Conservation (phyloP, 176 grass and related monocot genomes). For the sorghum (Sorghum bicolor) region Sorghum_bicolor_NCBIv3 NC_012876.2:55201501-55202000, state of each 20-base stretch:
- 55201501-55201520: slow-evolving; percentile 7
- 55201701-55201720: neutral
- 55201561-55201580: neutral
- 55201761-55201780: slow-evolving; percentile 15
- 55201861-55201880: slow-evolving; percentile 46
- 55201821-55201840: slow-evolving; percentile 77
- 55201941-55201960: slow-evolving; percentile 10
- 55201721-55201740: neutral
- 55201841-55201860: slow-evolving; percentile 52
- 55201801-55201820: slow-evolving; percentile 68
- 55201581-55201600: neutral
- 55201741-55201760: neutral
- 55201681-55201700: neutral
- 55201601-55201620: neutral
- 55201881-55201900: slow-evolving; percentile 62
- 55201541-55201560: neutral
- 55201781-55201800: slow-evolving; percentile 17
- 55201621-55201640: neutral
- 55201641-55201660: neutral
- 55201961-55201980: slow-evolving; percentile 39
- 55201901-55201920: slow-evolving; percentile 42
- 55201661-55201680: slow-evolving; percentile 7
- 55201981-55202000: slow-evolving; percentile 13
- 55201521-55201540: neutral
- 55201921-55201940: slow-evolving; percentile 29